Base-by-base conservation (phyloP, 2,329 filamentous ascomycete species). In the Drechslera avenae region DNA sequence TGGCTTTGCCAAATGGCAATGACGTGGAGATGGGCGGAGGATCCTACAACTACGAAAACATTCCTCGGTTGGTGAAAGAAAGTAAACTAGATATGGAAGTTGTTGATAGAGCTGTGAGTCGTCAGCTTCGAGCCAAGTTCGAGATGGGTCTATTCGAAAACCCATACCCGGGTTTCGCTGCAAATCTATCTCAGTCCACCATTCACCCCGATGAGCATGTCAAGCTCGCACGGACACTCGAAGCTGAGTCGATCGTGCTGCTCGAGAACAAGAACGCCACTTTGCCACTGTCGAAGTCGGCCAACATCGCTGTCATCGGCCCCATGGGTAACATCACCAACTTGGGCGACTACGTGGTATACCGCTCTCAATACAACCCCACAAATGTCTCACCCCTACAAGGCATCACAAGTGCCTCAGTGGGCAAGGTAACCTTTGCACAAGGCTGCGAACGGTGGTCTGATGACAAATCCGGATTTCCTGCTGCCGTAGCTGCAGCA, bases 1-100 rank as follows among this genome's bases (percentile, higher is more conserved):
- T 82, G 60, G 80, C 84, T 7, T 78, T 91, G 4, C 83, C 84
- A 0, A 85, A 87, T 4, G 88, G 88, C 3, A 87, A 85, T 41
- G 88, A 90, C 60, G 80, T 88, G 10, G 88, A 91, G 63, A 90
- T 90, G 88, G 88, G 88, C 10, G 87, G 88, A 32, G 88, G 88
- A 16, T 86, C 84, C 16, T 90, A 83, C 76, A 90, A 85, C 66
- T 73, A 85, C 64, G 79, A 84, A 57, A 81, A 79, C 30, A 89
- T 91, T 43, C 85, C 87, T 5, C 76, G 82, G 21, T 78, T 90
- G 40, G 78, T 90, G 13, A 73, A 83, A 46, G 78, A 81, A 1
- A 86, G 86, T 0, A 84, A 82, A 48, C 73, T 91, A 1, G 78
- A 83, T 34, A 76, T 84, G 21, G 73, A 79, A 5, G 64, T 81